A percentile compares a stretch with the other conserved stretches of the same genome.
Conservation (phyloP, 2,329 filamentous ascomycete species). For the Diplodia corticola region DNA sequence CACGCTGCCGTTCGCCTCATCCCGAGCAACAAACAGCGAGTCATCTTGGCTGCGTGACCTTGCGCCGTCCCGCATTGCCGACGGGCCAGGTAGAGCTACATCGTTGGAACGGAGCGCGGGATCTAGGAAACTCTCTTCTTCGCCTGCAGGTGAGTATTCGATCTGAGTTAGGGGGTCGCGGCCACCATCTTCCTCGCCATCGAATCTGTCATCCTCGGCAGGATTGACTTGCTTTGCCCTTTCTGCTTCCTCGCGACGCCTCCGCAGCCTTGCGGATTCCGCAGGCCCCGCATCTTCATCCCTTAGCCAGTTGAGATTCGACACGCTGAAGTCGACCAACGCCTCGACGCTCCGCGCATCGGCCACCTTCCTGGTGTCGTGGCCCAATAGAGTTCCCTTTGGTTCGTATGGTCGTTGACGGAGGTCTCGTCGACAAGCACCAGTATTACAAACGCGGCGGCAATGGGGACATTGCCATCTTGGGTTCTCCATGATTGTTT, state of each 20-base stretch:
- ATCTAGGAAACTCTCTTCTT: constrained; percentile 18
- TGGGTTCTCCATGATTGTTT: constrained; percentile 75
- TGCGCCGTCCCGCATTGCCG: constrained; percentile 31
- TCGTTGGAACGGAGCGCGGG: constrained; percentile 10
- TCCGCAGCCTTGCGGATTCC: constrained; percentile 49
- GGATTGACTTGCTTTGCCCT: constrained; percentile 50
- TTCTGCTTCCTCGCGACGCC: constrained; percentile 56
- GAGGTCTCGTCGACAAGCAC: constrained; percentile 67
- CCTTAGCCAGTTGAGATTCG: constrained; percentile 82
- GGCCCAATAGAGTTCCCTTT: constrained; percentile 82
- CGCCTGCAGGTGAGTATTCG: constrained; percentile 9
- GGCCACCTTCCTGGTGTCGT: constrained; percentile 86
- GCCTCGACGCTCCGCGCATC: constrained; percentile 89
- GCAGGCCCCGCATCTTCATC: constrained; percentile 49
- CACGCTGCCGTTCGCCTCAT: not conserved
- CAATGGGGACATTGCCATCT: constrained; percentile 91
- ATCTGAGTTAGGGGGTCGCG: not conserved
- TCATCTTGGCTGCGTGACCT: constrained; percentile 16
- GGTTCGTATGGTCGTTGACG: constrained; percentile 80
- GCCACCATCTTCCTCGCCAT: constrained; percentile 43
- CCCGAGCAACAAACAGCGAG: not conserved
- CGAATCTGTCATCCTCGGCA: constrained; percentile 47
- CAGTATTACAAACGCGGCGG: constrained; percentile 82
- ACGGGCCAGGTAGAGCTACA: constrained; percentile 1
- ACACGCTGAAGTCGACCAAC: constrained; percentile 84